These are phyloP conservation scores for Camillea tinctor DNA, from an alignment of 2,329 filamentous ascomycete genomes.

Conservation along the genomic window DNA sequence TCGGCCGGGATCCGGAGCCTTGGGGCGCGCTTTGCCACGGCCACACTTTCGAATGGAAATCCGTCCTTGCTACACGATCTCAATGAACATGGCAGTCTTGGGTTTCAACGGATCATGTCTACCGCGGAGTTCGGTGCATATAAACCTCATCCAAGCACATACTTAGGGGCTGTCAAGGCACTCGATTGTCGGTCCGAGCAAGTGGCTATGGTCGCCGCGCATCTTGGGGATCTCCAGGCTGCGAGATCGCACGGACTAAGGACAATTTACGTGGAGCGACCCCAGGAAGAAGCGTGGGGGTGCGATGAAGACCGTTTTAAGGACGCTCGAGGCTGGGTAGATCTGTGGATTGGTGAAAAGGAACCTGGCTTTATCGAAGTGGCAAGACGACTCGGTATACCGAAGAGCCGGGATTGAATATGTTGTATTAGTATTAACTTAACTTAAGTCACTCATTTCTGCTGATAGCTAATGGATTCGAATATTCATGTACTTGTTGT, in stretches of 20 bases:
- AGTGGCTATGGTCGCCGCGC: slow-evolving; percentile 76
- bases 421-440: not conserved
- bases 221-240: slow-evolving; percentile 66
- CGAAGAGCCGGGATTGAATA: slow-evolving; percentile 10
- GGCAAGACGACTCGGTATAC: slow-evolving; percentile 44
- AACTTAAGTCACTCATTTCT: not conserved
- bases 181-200: slow-evolving; percentile 57
- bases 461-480: not conserved
- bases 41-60: slow-evolving; percentile 77
- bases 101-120: slow-evolving; percentile 62
- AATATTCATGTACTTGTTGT: not conserved
- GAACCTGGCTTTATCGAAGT: slow-evolving; percentile 54
- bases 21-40: slow-evolving; percentile 52
- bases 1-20: slow-evolving; percentile 55
- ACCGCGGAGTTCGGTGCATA: slow-evolving; percentile 72
- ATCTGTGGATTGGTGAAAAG: slow-evolving; percentile 57
- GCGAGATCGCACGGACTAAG: slow-evolving; percentile 64
- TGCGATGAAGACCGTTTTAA: slow-evolving; percentile 49
- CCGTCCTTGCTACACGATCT: slow-evolving; percentile 64
- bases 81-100: slow-evolving; percentile 53
- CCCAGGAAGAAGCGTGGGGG: slow-evolving; percentile 62
- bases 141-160: slow-evolving; percentile 68
- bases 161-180: slow-evolving; percentile 63
- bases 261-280: slow-evolving; percentile 64
- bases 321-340: slow-evolving; percentile 60